Evolutionary conservation across 495 filamentous ascomycete genomes (phyloP).

Genomic region (Rhypophila decipiens): DNA sequence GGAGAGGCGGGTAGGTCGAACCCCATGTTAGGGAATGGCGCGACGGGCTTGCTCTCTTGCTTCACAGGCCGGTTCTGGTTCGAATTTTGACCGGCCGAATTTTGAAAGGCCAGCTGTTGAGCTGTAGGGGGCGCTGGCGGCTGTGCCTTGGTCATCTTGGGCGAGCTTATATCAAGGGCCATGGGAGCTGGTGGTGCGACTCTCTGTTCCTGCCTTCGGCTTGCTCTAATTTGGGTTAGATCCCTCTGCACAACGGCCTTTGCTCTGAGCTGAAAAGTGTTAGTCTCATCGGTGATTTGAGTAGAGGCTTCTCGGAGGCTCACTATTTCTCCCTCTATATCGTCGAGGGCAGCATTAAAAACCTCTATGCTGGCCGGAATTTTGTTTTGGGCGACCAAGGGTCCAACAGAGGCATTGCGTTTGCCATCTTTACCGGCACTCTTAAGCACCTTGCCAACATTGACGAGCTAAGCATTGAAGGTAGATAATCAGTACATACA

Average conservation of each 20-base stretch:
- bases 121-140: no score
- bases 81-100: constrained; percentile 1
- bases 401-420: constrained; percentile 18
- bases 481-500: background rate
- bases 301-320: constrained; percentile 4
- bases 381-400: constrained; percentile 25
- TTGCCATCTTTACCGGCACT: constrained; percentile 33
- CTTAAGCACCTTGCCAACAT: constrained; percentile 44
- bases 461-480: constrained; percentile 35
- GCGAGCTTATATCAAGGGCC: constrained; percentile 20
- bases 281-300: constrained; percentile 10
- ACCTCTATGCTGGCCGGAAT: constrained; percentile 31
- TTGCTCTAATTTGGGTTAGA: constrained; percentile 30
- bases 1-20: constrained; percentile 23
- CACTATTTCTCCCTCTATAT: constrained; percentile 48
- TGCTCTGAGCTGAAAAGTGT: constrained; percentile 24
- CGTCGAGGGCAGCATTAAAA: constrained; percentile 46
- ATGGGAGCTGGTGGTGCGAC: constrained; percentile 35
- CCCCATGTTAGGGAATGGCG: constrained; percentile 45
- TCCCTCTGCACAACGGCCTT: constrained; percentile 40
- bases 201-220: constrained; percentile 11
- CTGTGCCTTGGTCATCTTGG: constrained; percentile 8
- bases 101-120: constrained; percentile 10
- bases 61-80: constrained; percentile 8
- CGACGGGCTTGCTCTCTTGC: constrained; percentile 32